Conservation (phyloP, 1,139 yeast genomes). For the Yamadazyma jaroonii region DNA sequence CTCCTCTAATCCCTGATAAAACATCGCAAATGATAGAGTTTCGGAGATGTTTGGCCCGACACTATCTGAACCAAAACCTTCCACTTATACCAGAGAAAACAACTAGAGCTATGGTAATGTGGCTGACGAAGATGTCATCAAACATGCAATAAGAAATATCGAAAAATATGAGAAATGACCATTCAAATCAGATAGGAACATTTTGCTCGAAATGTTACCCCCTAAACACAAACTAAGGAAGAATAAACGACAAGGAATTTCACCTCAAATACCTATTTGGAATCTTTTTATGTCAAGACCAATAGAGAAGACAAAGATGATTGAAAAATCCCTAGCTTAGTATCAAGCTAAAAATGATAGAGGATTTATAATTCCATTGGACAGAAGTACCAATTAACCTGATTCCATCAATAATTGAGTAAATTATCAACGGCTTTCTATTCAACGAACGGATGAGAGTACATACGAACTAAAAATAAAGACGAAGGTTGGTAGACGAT, state of each 20-base stretch:
- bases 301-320: slow-evolving; percentile 73
- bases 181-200: slow-evolving; percentile 37
- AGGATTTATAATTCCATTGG: slow-evolving; percentile 83
- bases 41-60: slow-evolving; percentile 33
- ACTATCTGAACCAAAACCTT: slow-evolving; percentile 28
- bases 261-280: slow-evolving; percentile 61
- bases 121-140: slow-evolving; percentile 18
- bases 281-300: slow-evolving; percentile 37
- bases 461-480: no score
- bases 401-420: slow-evolving; percentile 45
- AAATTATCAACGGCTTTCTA: slow-evolving; percentile 70
- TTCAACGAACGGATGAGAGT: no score
- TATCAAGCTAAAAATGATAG: slow-evolving; percentile 91
- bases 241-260: slow-evolving; percentile 60
- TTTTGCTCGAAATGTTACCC: slow-evolving; percentile 86
- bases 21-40: no score
- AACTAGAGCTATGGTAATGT: slow-evolving; percentile 16
- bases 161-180: slow-evolving; percentile 18
- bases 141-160: slow-evolving; percentile 19
- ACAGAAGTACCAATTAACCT: slow-evolving; percentile 55
- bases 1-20: no score
- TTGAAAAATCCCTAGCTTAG: slow-evolving; percentile 90
- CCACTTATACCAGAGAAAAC: slow-evolving; percentile 17
- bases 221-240: slow-evolving; percentile 74
- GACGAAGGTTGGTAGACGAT: no score